Base-by-base conservation (phyloP, 352 stramenopile species). In the Globisporangium polare region DNA sequence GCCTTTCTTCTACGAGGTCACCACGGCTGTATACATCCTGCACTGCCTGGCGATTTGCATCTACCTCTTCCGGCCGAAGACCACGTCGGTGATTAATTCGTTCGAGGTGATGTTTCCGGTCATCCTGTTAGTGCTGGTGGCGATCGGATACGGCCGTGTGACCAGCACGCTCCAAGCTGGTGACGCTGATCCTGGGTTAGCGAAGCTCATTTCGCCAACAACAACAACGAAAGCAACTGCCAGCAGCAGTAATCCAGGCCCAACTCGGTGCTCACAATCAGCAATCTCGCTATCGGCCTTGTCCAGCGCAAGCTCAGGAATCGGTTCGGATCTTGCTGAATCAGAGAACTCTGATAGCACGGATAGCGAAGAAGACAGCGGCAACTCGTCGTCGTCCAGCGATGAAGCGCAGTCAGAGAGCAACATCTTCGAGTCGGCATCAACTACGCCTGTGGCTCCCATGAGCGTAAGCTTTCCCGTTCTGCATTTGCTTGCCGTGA, bases 321-420 rank as follows among this genome's bases (percentile, higher is more conserved):
- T 90, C 15, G 73, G 66, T 0, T 80, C 78, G 17, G 78, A 79
- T 54, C 62, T 90, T n/a, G 81, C 75, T 12, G 83, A 92, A 60
- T 90, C 80, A 5, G 83, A 89, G 60, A 88, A 89, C 56, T 92
- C 83, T 15, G 83, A 92, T 52, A 74, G 74, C 49, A 92, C 83
- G 6, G 80, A 92, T 60, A 92, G 83, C 46, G 83, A 90, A 31
- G 80, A 92, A 67, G 83, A 92, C 20, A 89, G 80, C 58, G 77
- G 73, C 47, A 86, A 86, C 65, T 89, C 78, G 45, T 90, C 80
- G 3, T 90, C 83, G 7, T 92, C 83, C 46, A 89, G 80, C 35
- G 80, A 90, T 27, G 80, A 91, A 53, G 69, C 71, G 8, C 72
- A 71, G 20, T 58, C 61, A 1, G 75, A 80, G 24, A 66, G 78